Conservation (phyloP, 1,284 basidiomycete species). For the Ceratobasidium sp. region DNA sequence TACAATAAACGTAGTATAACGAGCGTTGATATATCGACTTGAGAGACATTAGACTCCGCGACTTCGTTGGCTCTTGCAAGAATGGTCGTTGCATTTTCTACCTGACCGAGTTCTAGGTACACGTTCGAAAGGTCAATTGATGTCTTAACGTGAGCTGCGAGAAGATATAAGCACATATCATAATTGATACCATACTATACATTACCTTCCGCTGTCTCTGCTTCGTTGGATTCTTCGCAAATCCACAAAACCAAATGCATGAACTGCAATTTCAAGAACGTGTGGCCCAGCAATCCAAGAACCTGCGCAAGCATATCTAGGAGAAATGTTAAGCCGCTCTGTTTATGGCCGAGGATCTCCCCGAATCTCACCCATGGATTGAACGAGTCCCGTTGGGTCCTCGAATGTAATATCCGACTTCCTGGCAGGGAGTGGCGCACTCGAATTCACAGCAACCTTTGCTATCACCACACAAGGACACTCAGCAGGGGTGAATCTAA, state of each 20-base stretch:
- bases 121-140: conserved; percentile 82
- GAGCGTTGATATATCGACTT: conserved; percentile 58
- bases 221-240: conserved; percentile 65
- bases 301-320: conserved; percentile 76
- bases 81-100: conserved; percentile 72
- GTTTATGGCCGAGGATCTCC: too few relatives aligned
- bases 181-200: conserved; percentile 15
- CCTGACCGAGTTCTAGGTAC: conserved; percentile 81
- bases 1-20: conserved; percentile 74
- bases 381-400: conserved; percentile 65
- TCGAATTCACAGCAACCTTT: conserved; percentile 48
- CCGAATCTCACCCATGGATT: too few relatives aligned
- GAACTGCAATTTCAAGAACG: conserved; percentile 62
- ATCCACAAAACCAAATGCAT: conserved; percentile 67
- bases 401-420: conserved; percentile 60
- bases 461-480: conserved; percentile 9
- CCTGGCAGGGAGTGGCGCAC: conserved; percentile 22
- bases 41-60: conserved; percentile 57
- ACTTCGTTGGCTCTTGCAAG: conserved; percentile 62
- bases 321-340: too few relatives aligned
- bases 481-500: conserved; percentile 1
- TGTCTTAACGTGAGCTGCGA: conserved; percentile 71
- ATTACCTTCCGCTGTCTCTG: conserved; percentile 67
- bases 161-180: neutral
- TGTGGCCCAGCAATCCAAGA: conserved; percentile 72